Percentiles rank a stretch among this genome's conserved stretches.
These are phyloP conservation scores for Termitomyces heimii DNA, from an alignment of 768 basidiomycete species.

Conservation along the genomic window DNA sequence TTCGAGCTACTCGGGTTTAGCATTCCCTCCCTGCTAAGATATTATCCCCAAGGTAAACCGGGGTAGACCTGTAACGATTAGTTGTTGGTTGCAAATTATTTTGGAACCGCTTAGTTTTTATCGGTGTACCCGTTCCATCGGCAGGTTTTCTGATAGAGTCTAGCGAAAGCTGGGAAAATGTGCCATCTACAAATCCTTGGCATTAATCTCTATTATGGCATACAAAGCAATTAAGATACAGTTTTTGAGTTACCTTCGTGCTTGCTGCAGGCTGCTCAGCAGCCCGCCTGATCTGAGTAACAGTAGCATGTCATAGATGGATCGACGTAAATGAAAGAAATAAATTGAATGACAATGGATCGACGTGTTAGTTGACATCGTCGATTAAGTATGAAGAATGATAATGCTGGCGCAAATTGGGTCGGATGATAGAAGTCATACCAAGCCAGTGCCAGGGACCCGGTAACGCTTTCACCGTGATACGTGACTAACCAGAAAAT, in stretches of 20 bases:
- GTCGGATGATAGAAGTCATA: too few species aligned
- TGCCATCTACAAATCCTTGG: conserved; percentile 1
- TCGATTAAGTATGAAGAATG: not conserved
- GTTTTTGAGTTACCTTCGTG: too few species aligned
- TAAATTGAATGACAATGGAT: too few species aligned
- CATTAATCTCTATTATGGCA: not conserved
- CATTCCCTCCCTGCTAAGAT: not conserved
- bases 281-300: not conserved
- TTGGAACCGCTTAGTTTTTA: conserved; percentile 19
- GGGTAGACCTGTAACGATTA: too few species aligned
- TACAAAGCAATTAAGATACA: too few species aligned
- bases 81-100: conserved; percentile 20
- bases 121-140: conserved; percentile 14
- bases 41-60: too few species aligned
- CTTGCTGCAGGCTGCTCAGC: not conserved
- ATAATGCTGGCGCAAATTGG: not conserved
- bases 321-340: not conserved
- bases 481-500: too few species aligned
- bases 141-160: conserved; percentile 7
- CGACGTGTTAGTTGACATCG: not conserved
- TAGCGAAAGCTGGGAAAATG: conserved; percentile 11
- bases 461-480: not conserved
- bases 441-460: too few species aligned
- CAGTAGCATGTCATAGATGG: not conserved
- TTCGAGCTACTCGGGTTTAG: too few species aligned